Evolutionary conservation across 2,329 filamentous ascomycete genomes (phyloP).

Genomic region (Hypoxylon sp.): DNA sequence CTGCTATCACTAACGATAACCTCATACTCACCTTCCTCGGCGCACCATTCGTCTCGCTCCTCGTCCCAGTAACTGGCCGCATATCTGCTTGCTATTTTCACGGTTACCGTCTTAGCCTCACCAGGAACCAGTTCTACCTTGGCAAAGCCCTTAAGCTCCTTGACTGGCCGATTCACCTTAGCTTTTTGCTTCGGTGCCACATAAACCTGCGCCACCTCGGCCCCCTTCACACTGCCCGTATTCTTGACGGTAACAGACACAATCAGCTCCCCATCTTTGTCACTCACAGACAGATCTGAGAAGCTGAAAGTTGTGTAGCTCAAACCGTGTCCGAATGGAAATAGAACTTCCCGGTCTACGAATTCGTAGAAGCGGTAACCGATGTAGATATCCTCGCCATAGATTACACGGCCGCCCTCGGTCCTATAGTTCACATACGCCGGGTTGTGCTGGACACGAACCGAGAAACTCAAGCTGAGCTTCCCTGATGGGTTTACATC

Average conservation of each 20-base stretch:
- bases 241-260: slow-evolving; percentile 72
- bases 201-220: slow-evolving; percentile 73
- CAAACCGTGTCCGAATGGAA: slow-evolving; percentile 85
- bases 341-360: slow-evolving; percentile 74
- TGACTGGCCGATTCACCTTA: slow-evolving; percentile 69
- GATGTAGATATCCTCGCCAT: slow-evolving; percentile 85
- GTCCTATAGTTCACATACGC: slow-evolving; percentile 81
- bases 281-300: slow-evolving; percentile 64
- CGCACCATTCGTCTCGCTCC: slow-evolving; percentile 74
- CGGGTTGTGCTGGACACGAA: slow-evolving; percentile 77
- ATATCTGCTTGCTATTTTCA: slow-evolving; percentile 74
- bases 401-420: slow-evolving; percentile 79
- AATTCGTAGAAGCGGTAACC: slow-evolving; percentile 87
- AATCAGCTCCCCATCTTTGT: slow-evolving; percentile 63
- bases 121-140: slow-evolving; percentile 76
- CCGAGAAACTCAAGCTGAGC: slow-evolving; percentile 80
- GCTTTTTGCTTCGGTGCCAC: slow-evolving; percentile 66
- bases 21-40: slow-evolving; percentile 75
- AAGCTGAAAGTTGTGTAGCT: slow-evolving; percentile 80
- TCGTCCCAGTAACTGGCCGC: slow-evolving; percentile 81
- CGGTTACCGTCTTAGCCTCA: slow-evolving; percentile 69
- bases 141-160: slow-evolving; percentile 76
- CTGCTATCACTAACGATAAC: slow-evolving; percentile 74
- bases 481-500: slow-evolving; percentile 82
- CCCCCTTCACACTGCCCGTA: slow-evolving; percentile 67